Percentiles rank a stretch among this genome's conserved stretches.
Evolutionary conservation across 352 stramenopile species (phyloP).

Genomic region (Phytophthora hybrid): DNA sequence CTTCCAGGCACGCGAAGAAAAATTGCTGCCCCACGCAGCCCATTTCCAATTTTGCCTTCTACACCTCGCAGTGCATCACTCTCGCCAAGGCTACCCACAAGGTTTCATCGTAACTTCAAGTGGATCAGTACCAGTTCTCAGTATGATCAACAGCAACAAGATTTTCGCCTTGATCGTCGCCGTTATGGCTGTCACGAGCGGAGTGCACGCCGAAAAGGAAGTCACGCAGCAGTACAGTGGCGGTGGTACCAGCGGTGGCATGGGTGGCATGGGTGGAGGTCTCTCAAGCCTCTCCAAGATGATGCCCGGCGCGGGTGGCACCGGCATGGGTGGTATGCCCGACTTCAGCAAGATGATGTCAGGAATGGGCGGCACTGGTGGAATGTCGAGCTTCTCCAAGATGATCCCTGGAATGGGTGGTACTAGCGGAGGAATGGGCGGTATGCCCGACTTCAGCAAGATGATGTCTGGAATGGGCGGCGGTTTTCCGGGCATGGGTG

Average conservation of each 20-base stretch:
- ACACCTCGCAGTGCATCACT: neutral
- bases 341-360: constrained; percentile 7
- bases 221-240: neutral
- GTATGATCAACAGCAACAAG: neutral
- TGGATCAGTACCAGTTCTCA: neutral
- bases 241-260: neutral
- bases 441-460: neutral
- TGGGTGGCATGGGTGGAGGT: neutral
- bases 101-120: neutral
- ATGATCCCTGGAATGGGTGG: constrained; percentile 6
- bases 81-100: neutral
- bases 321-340: neutral
- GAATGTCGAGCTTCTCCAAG: neutral
- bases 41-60: neutral
- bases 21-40: neutral
- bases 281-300: neutral
- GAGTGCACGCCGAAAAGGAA: constrained; percentile 3
- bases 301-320: neutral
- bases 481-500: neutral
- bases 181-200: neutral
- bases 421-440: neutral
- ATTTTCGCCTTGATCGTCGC: neutral
- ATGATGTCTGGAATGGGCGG: constrained; percentile 5
- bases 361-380: neutral
- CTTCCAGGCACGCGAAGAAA: neutral